A percentile compares a stretch with the other conserved stretches of the same genome.
Conservation (phyloP, 1,139 yeast genomes). For the Debaryomycetaceae sp. region DNA sequence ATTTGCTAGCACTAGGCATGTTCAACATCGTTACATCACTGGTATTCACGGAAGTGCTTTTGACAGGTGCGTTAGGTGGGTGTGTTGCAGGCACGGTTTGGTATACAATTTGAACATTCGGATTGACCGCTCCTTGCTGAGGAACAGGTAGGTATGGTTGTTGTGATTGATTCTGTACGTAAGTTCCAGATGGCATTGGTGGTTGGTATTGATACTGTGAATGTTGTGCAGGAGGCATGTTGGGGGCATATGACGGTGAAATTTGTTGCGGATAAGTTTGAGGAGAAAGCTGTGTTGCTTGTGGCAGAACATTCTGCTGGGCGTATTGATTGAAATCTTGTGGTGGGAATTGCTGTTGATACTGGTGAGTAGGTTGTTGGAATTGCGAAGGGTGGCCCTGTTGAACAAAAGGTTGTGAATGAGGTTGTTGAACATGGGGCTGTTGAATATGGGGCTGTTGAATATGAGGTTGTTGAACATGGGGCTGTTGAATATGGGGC, state of each 20-base stretch:
- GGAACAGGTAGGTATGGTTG: constrained; percentile 5
- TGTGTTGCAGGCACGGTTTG: not conserved
- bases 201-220: constrained; percentile 2
- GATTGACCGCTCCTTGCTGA: not conserved
- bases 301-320: not conserved
- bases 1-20: constrained; percentile 34
- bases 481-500: constrained; percentile 2
- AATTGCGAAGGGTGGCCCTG: constrained; percentile 5
- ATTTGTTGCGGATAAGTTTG: constrained; percentile 1
- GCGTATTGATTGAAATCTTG: not conserved
- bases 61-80: not conserved
- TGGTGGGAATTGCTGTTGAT: not conserved
- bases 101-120: not conserved
- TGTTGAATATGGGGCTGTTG: constrained; percentile 1
- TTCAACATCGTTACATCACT: constrained; percentile 35
- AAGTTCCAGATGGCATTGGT: not conserved
- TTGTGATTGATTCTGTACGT: not conserved
- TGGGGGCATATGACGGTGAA: not conserved
- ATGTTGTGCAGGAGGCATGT: not conserved
- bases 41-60: constrained; percentile 11
- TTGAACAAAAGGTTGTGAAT: not conserved
- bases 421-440: constrained; percentile 5
- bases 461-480: not conserved
- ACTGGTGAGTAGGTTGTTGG: constrained; percentile 2
- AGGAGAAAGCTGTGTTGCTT: not conserved